These are phyloP conservation scores for Cudoniella acicularis DNA, from an alignment of 495 filamentous ascomycete genomes.

Conservation along the genomic window DNA sequence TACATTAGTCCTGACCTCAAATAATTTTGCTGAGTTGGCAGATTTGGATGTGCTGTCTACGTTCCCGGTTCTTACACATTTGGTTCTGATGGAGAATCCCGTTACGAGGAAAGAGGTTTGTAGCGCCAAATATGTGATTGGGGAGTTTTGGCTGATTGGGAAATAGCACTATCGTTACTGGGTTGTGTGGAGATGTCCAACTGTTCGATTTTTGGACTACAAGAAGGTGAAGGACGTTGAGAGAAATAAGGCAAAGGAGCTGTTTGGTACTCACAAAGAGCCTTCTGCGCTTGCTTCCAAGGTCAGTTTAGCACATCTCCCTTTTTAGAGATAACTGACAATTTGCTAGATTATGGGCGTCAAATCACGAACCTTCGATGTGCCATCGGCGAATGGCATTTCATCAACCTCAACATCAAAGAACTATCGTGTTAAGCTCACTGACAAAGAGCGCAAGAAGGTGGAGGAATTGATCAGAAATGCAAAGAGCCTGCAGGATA, in stretches of 20 bases:
- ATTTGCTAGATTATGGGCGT: slow-evolving; percentile 69
- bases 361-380: slow-evolving; percentile 80
- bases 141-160: background rate
- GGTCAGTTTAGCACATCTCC: slow-evolving; percentile 27
- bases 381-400: slow-evolving; percentile 43
- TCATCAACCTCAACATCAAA: slow-evolving; percentile 47
- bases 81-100: slow-evolving; percentile 82
- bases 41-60: slow-evolving; percentile 81
- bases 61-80: slow-evolving; percentile 68
- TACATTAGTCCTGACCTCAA: slow-evolving; percentile 73
- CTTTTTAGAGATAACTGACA: slow-evolving; percentile 1
- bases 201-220: slow-evolving; percentile 89
- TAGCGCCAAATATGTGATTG: slow-evolving; percentile 5
- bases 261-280: slow-evolving; percentile 74
- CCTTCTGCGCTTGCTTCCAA: slow-evolving; percentile 80
- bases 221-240: slow-evolving; percentile 85
- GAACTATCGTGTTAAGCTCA: slow-evolving; percentile 65
- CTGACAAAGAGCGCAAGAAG: slow-evolving; percentile 63
- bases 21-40: slow-evolving; percentile 72
- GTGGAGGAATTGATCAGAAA: slow-evolving; percentile 73
- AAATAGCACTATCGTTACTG: slow-evolving; percentile 87
- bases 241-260: slow-evolving; percentile 64
- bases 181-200: slow-evolving; percentile 81
- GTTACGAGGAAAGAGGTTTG: slow-evolving; percentile 88
- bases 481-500: slow-evolving; percentile 83